These are phyloP conservation scores for Inga leiocalycina DNA, from an alignment of 306 rosid species.

Conservation along the genomic window DNA sequence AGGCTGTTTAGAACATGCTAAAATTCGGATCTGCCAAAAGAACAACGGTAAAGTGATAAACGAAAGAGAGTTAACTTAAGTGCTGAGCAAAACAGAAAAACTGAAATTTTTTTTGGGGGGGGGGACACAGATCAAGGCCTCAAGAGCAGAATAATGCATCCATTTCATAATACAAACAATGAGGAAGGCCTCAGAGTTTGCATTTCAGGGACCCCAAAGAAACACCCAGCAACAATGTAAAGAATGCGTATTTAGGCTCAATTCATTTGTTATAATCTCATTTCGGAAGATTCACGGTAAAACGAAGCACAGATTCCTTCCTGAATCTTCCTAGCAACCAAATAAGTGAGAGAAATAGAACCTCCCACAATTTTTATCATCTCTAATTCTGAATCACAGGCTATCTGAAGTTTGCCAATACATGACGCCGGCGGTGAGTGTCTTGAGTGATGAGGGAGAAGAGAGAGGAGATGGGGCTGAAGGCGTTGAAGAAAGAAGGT, in stretches of 20 bases:
- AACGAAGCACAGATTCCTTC: constrained; percentile 2
- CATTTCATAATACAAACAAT: not conserved
- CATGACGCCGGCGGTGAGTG: no score
- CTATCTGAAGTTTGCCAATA: no score
- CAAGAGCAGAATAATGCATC: constrained; percentile 21
- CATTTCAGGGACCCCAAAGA: not conserved
- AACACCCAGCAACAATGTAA: not conserved
- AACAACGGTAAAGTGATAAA: not conserved
- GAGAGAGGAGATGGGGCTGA: no score
- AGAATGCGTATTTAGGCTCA: not conserved
- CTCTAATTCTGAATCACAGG: no score
- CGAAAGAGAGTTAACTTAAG: not conserved
- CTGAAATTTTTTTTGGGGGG: not conserved
- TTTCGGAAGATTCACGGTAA: not conserved
- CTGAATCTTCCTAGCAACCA: constrained; percentile 28
- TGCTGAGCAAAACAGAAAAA: not conserved
- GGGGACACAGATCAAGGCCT: not conserved
- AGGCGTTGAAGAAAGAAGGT: no score
- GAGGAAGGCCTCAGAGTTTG: not conserved
- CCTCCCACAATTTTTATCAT: not conserved
- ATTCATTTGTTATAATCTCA: constrained; percentile 10
- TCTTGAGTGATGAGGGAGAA: no score
- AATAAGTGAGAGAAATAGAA: constrained; percentile 16
- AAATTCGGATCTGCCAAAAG: not conserved
- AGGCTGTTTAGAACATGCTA: not conserved